phyloP scores from a whole-genome alignment of 192 early-diverging fungal species.

The Cladochytrium replicatum region DNA sequence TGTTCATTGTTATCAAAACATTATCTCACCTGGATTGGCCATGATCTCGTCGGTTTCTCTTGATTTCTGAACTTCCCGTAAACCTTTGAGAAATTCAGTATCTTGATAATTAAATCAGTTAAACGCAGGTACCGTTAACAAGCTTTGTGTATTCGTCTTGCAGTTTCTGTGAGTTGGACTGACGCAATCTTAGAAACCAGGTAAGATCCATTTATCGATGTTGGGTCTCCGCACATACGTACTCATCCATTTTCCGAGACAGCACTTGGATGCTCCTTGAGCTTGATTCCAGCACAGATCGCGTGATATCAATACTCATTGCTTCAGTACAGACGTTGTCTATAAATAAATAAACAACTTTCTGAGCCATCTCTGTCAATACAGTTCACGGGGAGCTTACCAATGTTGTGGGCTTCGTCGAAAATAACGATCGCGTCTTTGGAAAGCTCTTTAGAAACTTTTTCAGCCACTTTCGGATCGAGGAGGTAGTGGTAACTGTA shows the following conservation, averaged over 20 bases:
- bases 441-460: conserved; percentile 90
- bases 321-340: conserved; percentile 99
- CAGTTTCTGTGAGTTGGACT: conserved; percentile 77
- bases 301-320: conserved; percentile 85
- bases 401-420: conserved; percentile 99
- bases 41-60: conserved; percentile 80
- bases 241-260: conserved; percentile 61
- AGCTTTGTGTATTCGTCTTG: conserved; percentile 82
- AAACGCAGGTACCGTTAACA: conserved; percentile 55
- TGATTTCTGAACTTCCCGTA: conserved; percentile 59
- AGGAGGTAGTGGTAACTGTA: conserved; percentile 98
- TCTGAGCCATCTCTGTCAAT: background rate
- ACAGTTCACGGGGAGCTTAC: conserved; percentile 23
- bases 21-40: conserved; percentile 66
- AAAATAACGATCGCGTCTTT: conserved; percentile 97
- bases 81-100: conserved; percentile 32
- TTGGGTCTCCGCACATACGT: too few species aligned
- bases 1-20: conserved; percentile 5
- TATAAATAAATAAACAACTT: conserved; percentile 13
- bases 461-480: conserved; percentile 98
- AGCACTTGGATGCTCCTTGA: conserved; percentile 66
- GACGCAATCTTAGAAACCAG: conserved; percentile 78
- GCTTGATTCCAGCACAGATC: conserved; percentile 83
- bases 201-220: too few species aligned
- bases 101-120: background rate